Evolutionary conservation across 306 rosid species (phyloP), one percentile per base, ranked within the genome.

Genomic region (Inga oerstediana): DNA sequence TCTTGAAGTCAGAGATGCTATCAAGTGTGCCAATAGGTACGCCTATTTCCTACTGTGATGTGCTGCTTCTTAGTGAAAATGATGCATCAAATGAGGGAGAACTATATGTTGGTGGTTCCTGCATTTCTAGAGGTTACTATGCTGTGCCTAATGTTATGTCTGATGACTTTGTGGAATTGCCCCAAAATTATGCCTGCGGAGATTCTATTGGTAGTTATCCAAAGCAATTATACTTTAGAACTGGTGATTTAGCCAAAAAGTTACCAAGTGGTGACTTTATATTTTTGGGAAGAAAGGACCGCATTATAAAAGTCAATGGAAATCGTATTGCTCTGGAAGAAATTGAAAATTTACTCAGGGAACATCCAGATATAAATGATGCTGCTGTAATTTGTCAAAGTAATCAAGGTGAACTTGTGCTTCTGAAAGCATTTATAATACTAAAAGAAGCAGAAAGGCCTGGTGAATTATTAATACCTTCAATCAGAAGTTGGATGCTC

Each of bases 261-360:
- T 88, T 95, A 75, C 70, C 78, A 41, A 90, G 89, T 85, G 98
- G 98, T 46, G 97, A 95, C 81, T 92, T 92, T 75, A 83, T 95
- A 85, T 93, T 90, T 86, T 74, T 92, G 87, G 98, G 98, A 64
- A 93, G 98, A 91, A 90, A 90, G 74, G 98, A 95, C 82, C 98
- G 98, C 65, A 90, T 84, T 35, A 71, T 93, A 67, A 95, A 95
- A 87, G 80, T 88, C 77, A 88, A 89, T 83, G 98, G 97, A 67
- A 98, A 92, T 24, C 93, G 94, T 71, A 86, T 95, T 89, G 87
- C 95, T 68, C 78, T 93, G 37, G 95, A 95, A 84, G 98, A 95
- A 87, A 79, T 95, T 82, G 98, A 95, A 84, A 83, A 88, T 77
- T 79, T 83, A 74, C 85, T 93, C 79, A 90, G 95, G 87, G 87